Conservation (phyloP, 2,329 filamentous ascomycete genomes). For the Aspergillus thermomutatus region DNA sequence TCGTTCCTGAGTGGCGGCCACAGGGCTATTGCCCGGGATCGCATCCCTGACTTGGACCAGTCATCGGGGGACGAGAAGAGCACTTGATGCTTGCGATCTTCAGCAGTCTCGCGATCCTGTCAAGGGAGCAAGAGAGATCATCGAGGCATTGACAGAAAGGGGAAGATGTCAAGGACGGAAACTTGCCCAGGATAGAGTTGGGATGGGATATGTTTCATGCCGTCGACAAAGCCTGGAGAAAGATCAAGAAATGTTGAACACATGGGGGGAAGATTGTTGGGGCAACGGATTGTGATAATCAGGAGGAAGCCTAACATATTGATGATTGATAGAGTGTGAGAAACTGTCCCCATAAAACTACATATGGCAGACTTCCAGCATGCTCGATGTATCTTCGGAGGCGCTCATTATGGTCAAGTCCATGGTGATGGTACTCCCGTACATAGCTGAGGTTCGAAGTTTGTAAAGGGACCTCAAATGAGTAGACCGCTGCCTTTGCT, state of each 20-base stretch:
- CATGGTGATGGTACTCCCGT: background rate
- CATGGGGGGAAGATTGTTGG: conserved; percentile 6
- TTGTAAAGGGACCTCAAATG: background rate
- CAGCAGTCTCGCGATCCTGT: conserved; percentile 7
- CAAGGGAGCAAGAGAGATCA: conserved; percentile 9
- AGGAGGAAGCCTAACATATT: background rate
- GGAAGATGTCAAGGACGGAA: conserved; percentile 1
- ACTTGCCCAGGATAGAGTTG: conserved; percentile 2
- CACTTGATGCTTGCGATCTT: conserved; percentile 1
- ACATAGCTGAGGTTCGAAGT: background rate
- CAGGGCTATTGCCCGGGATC: background rate
- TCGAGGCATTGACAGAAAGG: conserved; percentile 12
- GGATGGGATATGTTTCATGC: conserved; percentile 1
- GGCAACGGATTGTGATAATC: conserved; percentile 9
- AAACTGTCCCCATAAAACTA: background rate
- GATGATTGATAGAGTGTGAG: background rate
- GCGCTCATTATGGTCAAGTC: no score
- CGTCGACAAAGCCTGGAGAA: conserved; percentile 3
- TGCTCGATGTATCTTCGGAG: no score
- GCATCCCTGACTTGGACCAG: background rate
- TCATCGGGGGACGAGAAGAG: background rate
- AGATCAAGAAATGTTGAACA: conserved; percentile 6
- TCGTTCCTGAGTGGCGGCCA: conserved; percentile 10
- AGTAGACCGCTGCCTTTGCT: background rate
- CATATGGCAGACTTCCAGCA: background rate